A percentile compares a stretch with the other conserved stretches of the same genome.
These are phyloP conservation scores for Macaranga tanarius DNA, from an alignment of 441 rosid genomes.

Conservation along the genomic window DNA sequence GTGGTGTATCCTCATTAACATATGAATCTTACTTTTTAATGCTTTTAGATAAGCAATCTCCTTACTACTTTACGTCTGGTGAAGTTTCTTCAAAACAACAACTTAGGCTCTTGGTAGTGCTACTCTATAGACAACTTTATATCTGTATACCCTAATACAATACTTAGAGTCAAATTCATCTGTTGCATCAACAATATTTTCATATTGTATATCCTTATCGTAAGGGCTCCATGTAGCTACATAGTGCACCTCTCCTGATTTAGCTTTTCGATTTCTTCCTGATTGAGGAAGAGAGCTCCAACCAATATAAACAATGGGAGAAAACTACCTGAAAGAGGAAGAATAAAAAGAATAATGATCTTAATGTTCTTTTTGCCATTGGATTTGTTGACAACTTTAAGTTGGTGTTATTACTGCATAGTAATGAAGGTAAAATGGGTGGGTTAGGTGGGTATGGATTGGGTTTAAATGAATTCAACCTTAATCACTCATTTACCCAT, in stretches of 20 bases:
- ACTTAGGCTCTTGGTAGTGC: slow-evolving; percentile 2
- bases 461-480: too few relatives aligned
- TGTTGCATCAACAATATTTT: slow-evolving; percentile 14
- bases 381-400: too few relatives aligned
- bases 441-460: too few relatives aligned
- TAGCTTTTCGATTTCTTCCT: neutral
- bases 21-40: slow-evolving; percentile 8
- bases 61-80: neutral
- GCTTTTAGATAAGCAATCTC: neutral
- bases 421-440: too few relatives aligned
- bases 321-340: neutral
- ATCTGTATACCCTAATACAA: neutral
- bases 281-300: neutral
- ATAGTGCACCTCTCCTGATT: neutral
- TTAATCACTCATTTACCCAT: too few relatives aligned
- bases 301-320: neutral
- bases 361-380: too few relatives aligned
- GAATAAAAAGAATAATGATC: neutral
- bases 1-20: slow-evolving; percentile 10
- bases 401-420: too few relatives aligned
- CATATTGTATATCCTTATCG: neutral
- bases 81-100: slow-evolving; percentile 15
- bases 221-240: neutral
- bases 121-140: slow-evolving; percentile 3
- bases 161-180: slow-evolving; percentile 4